Evolutionary conservation across 2,329 filamentous ascomycete species (phyloP).

Genomic region (Beauveria rudraprayagi): DNA sequence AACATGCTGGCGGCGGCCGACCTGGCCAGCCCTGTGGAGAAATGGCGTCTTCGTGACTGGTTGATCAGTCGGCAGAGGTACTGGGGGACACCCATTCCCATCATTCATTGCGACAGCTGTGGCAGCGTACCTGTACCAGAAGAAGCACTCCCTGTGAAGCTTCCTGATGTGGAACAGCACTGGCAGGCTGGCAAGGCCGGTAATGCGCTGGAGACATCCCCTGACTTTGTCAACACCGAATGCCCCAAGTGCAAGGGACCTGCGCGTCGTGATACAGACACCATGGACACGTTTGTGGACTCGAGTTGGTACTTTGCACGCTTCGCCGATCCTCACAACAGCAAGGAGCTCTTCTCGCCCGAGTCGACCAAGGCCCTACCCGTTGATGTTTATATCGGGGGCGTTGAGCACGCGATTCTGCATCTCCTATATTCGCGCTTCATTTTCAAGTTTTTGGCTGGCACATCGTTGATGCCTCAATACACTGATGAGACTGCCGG

Average conservation of each 20-base stretch:
- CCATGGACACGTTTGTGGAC: conserved; percentile 95
- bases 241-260: conserved; percentile 66
- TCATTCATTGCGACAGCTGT: conserved; percentile 71
- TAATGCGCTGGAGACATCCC: conserved; percentile 65
- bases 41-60: conserved; percentile 82
- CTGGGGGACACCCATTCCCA: conserved; percentile 86
- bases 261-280: conserved; percentile 80
- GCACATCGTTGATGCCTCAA: conserved; percentile 39
- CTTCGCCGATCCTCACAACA: conserved; percentile 65
- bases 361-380: conserved; percentile 54
- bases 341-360: conserved; percentile 52
- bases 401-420: conserved; percentile 83
- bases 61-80: conserved; percentile 86
- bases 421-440: conserved; percentile 86
- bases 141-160: conserved; percentile 64
- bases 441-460: conserved; percentile 76
- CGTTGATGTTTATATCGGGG: conserved; percentile 83
- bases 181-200: conserved; percentile 63
- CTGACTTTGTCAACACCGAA: conserved; percentile 64
- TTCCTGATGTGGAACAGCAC: conserved; percentile 62
- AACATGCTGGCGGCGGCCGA: conserved; percentile 44
- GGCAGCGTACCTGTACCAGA: conserved; percentile 72
- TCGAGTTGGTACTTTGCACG: conserved; percentile 91
- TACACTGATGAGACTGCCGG: conserved; percentile 23
- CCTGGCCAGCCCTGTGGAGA: conserved; percentile 56